Conservation (phyloP, 176 grass and related monocot genomes). For the Paspalum notatum region DNA sequence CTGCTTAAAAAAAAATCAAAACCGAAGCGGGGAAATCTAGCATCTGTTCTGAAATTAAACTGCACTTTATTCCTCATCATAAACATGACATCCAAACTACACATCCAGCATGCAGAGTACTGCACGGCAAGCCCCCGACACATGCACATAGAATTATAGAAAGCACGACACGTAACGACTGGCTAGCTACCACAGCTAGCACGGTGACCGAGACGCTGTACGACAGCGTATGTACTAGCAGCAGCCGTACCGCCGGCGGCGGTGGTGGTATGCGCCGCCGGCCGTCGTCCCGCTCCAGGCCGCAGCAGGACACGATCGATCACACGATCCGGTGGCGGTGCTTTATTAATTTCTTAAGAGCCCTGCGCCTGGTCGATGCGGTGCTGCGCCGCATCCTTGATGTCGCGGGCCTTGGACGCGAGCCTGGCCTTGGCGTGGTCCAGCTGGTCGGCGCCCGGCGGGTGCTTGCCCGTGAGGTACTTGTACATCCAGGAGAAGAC, state of each 20-base stretch:
- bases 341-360: slow-evolving; percentile 25
- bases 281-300: not conserved
- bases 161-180: slow-evolving; percentile 1
- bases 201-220: not conserved
- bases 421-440: slow-evolving; percentile 79
- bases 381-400: slow-evolving; percentile 81
- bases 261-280: not conserved
- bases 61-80: slow-evolving; percentile 46
- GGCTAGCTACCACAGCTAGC: not conserved
- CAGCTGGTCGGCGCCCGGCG: slow-evolving; percentile 81
- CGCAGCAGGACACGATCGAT: not conserved
- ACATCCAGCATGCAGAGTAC: slow-evolving; percentile 25
- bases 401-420: slow-evolving; percentile 74
- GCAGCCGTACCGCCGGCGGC: not conserved
- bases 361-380: slow-evolving; percentile 62
- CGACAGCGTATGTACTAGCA: not conserved
- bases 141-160: not conserved
- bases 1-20: too few species aligned
- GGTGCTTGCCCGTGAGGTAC: slow-evolving; percentile 88
- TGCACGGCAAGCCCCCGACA: not conserved
- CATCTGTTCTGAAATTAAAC: not conserved
- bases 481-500: slow-evolving; percentile 99
- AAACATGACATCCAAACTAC: slow-evolving; percentile 28
- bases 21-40: not conserved
- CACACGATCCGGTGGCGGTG: not conserved